Conservation (phyloP, 148 eudicot species). For the Tetragonia tetragonoides region DNA sequence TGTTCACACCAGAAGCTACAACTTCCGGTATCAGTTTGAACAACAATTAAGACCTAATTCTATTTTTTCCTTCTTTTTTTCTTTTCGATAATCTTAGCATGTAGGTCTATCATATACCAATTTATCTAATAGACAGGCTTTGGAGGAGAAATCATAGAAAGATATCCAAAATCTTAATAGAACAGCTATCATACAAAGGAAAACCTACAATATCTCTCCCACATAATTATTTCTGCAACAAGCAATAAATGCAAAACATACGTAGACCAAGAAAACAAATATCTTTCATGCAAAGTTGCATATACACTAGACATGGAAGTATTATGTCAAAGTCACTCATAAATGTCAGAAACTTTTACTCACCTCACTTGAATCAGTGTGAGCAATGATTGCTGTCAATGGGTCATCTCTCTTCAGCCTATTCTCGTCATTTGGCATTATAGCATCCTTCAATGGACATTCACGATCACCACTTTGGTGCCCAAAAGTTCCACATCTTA, state of each 20-base stretch:
- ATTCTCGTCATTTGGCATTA: conserved; percentile 97
- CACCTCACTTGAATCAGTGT: conserved; percentile 79
- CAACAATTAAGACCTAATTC: too few species aligned
- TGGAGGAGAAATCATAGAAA: not conserved
- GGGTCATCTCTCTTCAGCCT: conserved; percentile 96
- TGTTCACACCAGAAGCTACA: too few species aligned
- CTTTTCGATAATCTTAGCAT: not conserved
- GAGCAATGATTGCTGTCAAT: conserved; percentile 81
- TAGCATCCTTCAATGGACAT: conserved; percentile 86
- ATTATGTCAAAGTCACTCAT: not conserved
- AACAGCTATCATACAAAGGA: not conserved
- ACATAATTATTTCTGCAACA: not conserved
- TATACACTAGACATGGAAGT: not conserved
- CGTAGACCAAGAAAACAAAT: not conserved
- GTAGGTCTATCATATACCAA: not conserved
- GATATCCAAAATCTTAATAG: not conserved
- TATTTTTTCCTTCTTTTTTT: too few species aligned
- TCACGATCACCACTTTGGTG: conserved; percentile 99
- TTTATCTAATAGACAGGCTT: not conserved
- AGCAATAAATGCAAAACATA: not conserved
- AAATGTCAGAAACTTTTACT: not conserved
- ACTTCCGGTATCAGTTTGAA: too few species aligned
- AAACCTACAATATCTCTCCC: not conserved
- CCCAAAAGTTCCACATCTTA: conserved; percentile 84
- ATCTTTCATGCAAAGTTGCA: not conserved